A percentile compares a stretch with the other conserved stretches of the same genome.
Conservation (phyloP, 73 alveolate genomes). For the Symbiodinium natans region DNA sequence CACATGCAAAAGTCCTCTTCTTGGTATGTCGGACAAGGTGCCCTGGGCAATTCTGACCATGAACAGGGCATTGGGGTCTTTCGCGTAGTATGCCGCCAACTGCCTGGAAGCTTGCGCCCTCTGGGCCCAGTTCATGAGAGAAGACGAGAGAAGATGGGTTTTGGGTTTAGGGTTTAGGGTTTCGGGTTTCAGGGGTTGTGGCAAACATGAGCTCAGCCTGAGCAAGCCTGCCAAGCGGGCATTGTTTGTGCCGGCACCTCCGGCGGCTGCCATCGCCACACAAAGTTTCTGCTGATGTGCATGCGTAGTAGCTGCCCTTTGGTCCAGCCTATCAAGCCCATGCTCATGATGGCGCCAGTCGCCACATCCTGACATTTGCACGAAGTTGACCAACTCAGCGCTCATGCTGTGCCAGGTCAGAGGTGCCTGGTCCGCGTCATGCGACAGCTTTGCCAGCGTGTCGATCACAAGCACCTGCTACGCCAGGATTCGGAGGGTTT, state of each 20-base stretch:
- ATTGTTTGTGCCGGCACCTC: conserved; percentile 98
- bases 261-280: no score
- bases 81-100: conserved; percentile 98
- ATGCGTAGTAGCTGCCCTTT: not conserved
- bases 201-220: conserved; percentile 71
- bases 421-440: conserved; percentile 96
- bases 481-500: not conserved
- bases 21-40: conserved; percentile 44
- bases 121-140: no score
- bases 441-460: conserved; percentile 97
- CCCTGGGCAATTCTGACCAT: conserved; percentile 99
- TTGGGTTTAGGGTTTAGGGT: no score
- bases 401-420: not conserved
- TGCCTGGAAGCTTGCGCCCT: conserved; percentile 56
- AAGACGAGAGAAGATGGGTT: no score
- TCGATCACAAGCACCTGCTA: conserved; percentile 96
- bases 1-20: no score
- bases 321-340: conserved; percentile 96
- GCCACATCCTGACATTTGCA: conserved; percentile 95
- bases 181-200: no score
- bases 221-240: conserved; percentile 98
- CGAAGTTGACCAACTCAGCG: not conserved
- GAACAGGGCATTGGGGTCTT: conserved; percentile 97
- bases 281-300: no score
- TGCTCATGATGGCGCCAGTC: conserved; percentile 96